Evolutionary conservation across 768 basidiomycete genomes (phyloP).

Genomic region (Tephrocybe sp.): DNA sequence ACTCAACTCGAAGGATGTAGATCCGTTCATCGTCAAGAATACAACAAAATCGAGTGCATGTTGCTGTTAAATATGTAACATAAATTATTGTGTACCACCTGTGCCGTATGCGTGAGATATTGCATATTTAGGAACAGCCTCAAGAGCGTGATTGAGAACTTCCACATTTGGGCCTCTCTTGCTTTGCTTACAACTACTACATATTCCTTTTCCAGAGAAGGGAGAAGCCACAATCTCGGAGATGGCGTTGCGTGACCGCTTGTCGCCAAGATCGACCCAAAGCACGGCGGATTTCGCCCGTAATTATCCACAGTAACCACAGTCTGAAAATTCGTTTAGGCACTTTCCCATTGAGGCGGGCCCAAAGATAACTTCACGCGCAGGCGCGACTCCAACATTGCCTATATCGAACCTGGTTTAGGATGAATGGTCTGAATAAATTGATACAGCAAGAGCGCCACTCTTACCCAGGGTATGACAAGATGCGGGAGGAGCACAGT

Average conservation of each 20-base stretch:
- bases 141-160: neutral
- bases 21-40: too few species aligned
- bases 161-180: neutral
- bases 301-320: neutral
- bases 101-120: too few species aligned
- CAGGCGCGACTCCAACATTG: neutral
- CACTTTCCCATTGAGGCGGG: neutral
- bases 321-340: neutral
- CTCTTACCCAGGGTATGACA: constrained; percentile 1
- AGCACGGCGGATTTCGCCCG: neutral
- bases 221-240: neutral
- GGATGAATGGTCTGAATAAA: neutral
- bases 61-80: too few species aligned
- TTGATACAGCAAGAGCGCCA: too few species aligned
- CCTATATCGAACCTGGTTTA: neutral
- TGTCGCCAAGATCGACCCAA: neutral
- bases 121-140: neutral
- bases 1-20: too few species aligned
- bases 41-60: too few species aligned
- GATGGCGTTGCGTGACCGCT: neutral
- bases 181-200: neutral
- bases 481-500: neutral
- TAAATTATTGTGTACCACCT: too few species aligned
- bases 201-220: neutral
- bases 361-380: neutral